Base-by-base conservation (phyloP, 2,329 filamentous ascomycete genomes). In the Pyrenophora teres region DNA sequence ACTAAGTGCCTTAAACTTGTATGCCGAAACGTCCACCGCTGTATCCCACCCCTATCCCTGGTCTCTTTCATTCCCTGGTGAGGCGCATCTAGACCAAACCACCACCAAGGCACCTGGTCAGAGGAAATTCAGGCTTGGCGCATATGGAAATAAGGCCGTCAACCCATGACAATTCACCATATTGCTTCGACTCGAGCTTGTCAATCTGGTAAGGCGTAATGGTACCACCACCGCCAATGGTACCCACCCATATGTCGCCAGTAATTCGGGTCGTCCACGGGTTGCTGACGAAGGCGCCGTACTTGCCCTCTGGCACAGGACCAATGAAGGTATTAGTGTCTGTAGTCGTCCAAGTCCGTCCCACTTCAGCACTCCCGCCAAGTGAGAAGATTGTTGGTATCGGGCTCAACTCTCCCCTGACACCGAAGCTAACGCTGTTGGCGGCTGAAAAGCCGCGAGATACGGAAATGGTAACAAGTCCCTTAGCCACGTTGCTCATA, bases 201-300 rank as follows among this genome's bases (percentile, higher is more conserved):
- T 77, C 74, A n/a, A 60, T 67, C 46, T 63, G 62, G 57, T 73
- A 77, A 30, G 56, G 48, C 0, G 51, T 54, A 40, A 63, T 37
- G 13, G 47, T 57, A 7, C 57, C 63, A 3, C 65, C 62, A 2
- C 57, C 56, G 36, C 74, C 74, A 44, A 73, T 68, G 37, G 62
- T 71, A 15, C 75, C 75, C 15, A 54, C 54, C 41, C 74, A 65
- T n/a, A 73, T 52, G 38, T 66, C 71, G 18, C 75, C 75, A n/a
- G 58, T 65, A 30, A 57, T 64, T 25, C 68, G 67, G 52, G 64
- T 69, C 16, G 65, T 74, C 60, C 57, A 62, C 3, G 64, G 70
- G 60, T 74, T 77, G 60, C 68, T 75, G 16, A 78, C 72, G 32
- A 76, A 70, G 13, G 72, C 65, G 18, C 74, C 75, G 52, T 70